These are phyloP conservation scores for Ormosia emarginata DNA, from an alignment of 306 rosid species.

Conservation along the genomic window DNA sequence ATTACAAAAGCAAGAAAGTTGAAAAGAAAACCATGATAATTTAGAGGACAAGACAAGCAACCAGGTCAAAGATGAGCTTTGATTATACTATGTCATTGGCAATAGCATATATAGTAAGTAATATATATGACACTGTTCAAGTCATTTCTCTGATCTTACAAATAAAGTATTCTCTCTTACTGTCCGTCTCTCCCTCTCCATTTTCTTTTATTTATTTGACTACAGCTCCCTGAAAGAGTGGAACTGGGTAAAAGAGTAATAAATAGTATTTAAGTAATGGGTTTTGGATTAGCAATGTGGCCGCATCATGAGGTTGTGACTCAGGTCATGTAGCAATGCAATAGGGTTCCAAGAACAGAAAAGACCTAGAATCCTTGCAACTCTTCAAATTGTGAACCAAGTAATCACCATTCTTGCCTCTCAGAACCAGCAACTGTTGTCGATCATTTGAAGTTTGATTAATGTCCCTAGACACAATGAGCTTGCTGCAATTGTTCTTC, in stretches of 20 bases:
- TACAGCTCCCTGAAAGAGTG: conserved; percentile 33
- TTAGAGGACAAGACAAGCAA: conserved; percentile 38
- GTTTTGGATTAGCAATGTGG: conserved; percentile 23
- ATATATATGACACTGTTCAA: conserved; percentile 29
- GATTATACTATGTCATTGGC: conserved; percentile 14
- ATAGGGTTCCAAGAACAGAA: conserved; percentile 65
- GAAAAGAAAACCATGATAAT: conserved; percentile 15
- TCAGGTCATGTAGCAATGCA: conserved; percentile 88
- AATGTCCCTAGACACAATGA: conserved; percentile 14
- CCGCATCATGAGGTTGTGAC: background rate
- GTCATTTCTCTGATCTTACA: conserved; percentile 32
- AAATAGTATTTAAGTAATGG: conserved; percentile 33
- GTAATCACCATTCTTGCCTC: conserved; percentile 70
- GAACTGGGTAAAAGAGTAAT: conserved; percentile 30
- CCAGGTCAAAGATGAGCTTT: conserved; percentile 47
- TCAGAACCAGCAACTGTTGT: conserved; percentile 43
- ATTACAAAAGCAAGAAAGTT: conserved; percentile 31
- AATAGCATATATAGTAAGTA: background rate
- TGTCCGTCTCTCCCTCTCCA: background rate
- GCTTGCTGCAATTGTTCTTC: conserved; percentile 5
- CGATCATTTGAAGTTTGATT: conserved; percentile 21
- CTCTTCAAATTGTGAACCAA: conserved; percentile 41
- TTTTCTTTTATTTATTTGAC: conserved; percentile 42
- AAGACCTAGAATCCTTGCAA: conserved; percentile 38
- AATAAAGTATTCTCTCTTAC: conserved; percentile 26